Base-by-base conservation (phyloP, 352 stramenopile species). In the Phytophthora lateralis region DNA sequence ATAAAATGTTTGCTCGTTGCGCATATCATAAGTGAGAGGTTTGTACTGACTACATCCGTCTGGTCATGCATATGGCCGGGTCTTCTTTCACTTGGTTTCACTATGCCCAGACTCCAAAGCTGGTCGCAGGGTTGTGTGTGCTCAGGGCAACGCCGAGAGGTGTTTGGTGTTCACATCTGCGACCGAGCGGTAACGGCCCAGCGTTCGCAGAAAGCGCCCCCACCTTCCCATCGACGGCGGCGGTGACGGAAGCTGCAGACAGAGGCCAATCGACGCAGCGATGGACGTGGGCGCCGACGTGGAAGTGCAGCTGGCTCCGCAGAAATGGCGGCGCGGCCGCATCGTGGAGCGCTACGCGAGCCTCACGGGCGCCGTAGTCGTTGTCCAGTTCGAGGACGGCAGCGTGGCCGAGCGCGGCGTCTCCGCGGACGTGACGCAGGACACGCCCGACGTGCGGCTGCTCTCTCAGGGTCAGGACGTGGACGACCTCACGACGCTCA, bases 401-500 rank as follows among this genome's bases (percentile, higher is more conserved):
- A 76, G 69, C 14, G 39, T 88, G 7, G 66, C 49, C 1, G 75
- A 91, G 47, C 49, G 81, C 15, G 69, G 35, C 17, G 82, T 89
- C 1, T 64, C 78, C 0, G 69, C 63, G 11, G 76, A 91, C 58
- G 58, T 72, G 27, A 55, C 53, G 18, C 60, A 75, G 45, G 32
- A 70, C 17, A 52, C 55, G 3, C 41, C 60, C 0, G 60, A 75
- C 49, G 69, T 86, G 42, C 74, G 76, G 0, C 24, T 85, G 14
- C 21, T 76, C 26, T 12, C 51, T 6, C 26, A 56, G 2, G 58
- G 26, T 27, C 37, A 60, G 30, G 43, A 92, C 59, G 79, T 95
- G 39, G 82, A 93, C 55, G 87, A 96, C 69, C 78, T 96, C 49
- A 94, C 85, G 42, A 71, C 82, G 60, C 82, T 93, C 66, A 76